Conservation (phyloP, 2,329 filamentous ascomycete genomes). For the Exutisphaerella laricina region DNA sequence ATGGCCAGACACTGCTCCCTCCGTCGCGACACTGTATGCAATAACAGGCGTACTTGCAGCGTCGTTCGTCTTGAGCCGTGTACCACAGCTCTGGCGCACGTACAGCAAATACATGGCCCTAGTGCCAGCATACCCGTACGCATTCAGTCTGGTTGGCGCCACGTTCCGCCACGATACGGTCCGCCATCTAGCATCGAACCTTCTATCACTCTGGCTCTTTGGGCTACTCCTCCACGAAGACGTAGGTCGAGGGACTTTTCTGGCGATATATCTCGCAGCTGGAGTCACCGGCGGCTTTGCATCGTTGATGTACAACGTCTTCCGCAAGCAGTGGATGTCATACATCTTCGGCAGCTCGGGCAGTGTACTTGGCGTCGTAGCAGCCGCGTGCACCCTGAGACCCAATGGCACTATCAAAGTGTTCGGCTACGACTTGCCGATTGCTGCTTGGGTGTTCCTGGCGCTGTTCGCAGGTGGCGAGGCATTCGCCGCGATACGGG, state of each 20-base stretch:
- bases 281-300: constrained; percentile 55
- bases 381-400: constrained; percentile 49
- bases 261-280: constrained; percentile 59
- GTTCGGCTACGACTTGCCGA: constrained; percentile 29
- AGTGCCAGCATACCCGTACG: constrained; percentile 58
- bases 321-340: constrained; percentile 39
- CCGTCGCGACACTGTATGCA: constrained; percentile 58
- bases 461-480: constrained; percentile 30
- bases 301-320: constrained; percentile 48
- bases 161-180: constrained; percentile 64
- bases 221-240: constrained; percentile 65
- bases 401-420: constrained; percentile 26
- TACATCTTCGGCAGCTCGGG: constrained; percentile 64
- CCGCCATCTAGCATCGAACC: constrained; percentile 59
- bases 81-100: constrained; percentile 59
- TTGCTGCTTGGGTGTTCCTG: constrained; percentile 36
- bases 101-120: constrained; percentile 66
- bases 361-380: constrained; percentile 55
- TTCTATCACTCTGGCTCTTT: constrained; percentile 60
- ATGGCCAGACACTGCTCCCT: constrained; percentile 56
- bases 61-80: constrained; percentile 55
- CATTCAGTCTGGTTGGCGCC: constrained; percentile 57
- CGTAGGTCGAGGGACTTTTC: constrained; percentile 61
- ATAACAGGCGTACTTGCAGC: constrained; percentile 57
- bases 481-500: constrained; percentile 21